phyloP scores from a whole-genome alignment of 2,329 filamentous ascomycete species.

The Colletotrichum musicola region DNA sequence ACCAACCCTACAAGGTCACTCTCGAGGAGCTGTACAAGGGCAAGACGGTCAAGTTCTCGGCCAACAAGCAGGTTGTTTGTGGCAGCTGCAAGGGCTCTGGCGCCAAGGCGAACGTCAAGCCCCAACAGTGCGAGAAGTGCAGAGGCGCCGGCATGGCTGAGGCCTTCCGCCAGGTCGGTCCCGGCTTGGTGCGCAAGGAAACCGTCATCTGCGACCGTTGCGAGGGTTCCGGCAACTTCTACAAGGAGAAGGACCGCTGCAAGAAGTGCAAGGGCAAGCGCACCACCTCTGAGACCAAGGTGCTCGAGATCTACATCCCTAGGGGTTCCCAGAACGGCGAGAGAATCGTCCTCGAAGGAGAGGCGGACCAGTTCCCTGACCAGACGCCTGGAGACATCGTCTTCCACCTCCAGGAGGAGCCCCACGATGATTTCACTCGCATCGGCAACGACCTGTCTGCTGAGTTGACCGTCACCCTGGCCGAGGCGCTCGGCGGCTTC shows the following conservation, averaged over 20 bases:
- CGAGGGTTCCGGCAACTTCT: slow-evolving; percentile 85
- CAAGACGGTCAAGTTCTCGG: slow-evolving; percentile 96
- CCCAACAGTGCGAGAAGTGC: slow-evolving; percentile 85
- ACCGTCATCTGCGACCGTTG: slow-evolving; percentile 86
- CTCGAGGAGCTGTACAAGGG: slow-evolving; percentile 98
- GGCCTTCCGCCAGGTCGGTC: slow-evolving; percentile 84
- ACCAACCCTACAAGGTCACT: slow-evolving; percentile 90
- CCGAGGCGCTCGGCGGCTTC: slow-evolving; percentile 89
- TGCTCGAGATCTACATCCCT: slow-evolving; percentile 95
- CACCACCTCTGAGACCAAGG: slow-evolving; percentile 89
- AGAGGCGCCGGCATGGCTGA: slow-evolving; percentile 83
- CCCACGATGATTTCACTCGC: slow-evolving; percentile 85
- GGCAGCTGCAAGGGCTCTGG: slow-evolving; percentile 88
- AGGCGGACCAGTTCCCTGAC: slow-evolving; percentile 92
- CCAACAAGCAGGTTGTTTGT: slow-evolving; percentile 94
- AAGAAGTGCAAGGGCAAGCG: slow-evolving; percentile 98
- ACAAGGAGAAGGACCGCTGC: slow-evolving; percentile 96
- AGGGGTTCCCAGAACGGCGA: slow-evolving; percentile 89
- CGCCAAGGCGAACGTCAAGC: slow-evolving; percentile 91
- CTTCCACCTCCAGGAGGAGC: slow-evolving; percentile 86
- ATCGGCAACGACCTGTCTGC: slow-evolving; percentile 88
- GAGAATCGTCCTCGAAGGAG: slow-evolving; percentile 88
- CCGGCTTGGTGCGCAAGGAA: slow-evolving; percentile 86
- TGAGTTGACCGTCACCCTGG: slow-evolving; percentile 82
- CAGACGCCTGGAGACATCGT: slow-evolving; percentile 93